Conservation (phyloP, 2,329 filamentous ascomycete genomes). For the Hymenoscyphus scutula region DNA sequence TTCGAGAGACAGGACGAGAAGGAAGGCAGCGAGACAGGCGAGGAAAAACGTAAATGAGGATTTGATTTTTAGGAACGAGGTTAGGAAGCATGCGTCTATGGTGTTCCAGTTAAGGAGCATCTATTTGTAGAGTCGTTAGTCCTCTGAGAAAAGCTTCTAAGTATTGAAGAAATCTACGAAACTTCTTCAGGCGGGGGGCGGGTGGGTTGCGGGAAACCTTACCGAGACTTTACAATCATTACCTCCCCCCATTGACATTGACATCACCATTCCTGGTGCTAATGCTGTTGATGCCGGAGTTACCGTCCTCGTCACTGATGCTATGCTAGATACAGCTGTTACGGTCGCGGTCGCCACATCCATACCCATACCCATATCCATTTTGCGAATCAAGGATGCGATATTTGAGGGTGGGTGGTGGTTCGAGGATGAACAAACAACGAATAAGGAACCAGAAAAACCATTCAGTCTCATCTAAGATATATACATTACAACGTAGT, state of each 20-base stretch:
- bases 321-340: constrained; percentile 4
- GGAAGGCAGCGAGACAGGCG: constrained; percentile 24
- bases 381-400: not conserved
- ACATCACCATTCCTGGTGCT: constrained; percentile 11
- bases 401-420: no score
- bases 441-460: no score
- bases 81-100: constrained; percentile 28
- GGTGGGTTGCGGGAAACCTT: constrained; percentile 1
- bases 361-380: not conserved
- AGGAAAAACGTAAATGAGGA: constrained; percentile 26
- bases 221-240: constrained; percentile 26
- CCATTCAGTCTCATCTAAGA: not conserved
- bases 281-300: constrained; percentile 9
- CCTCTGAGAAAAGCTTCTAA: no score
- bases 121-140: constrained; percentile 11
- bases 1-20: constrained; percentile 27
- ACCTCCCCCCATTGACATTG: constrained; percentile 23
- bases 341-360: not conserved
- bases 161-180: not conserved
- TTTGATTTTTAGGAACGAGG: constrained; percentile 23
- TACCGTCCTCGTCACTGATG: not conserved
- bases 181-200: not conserved
- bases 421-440: no score
- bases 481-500: not conserved
- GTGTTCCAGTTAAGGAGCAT: constrained; percentile 31